Percentiles rank a stretch among this genome's conserved stretches.
Evolutionary conservation across 2,329 filamentous ascomycete species (phyloP).

Genomic region (Pseudophaeomoniella oleicola): DNA sequence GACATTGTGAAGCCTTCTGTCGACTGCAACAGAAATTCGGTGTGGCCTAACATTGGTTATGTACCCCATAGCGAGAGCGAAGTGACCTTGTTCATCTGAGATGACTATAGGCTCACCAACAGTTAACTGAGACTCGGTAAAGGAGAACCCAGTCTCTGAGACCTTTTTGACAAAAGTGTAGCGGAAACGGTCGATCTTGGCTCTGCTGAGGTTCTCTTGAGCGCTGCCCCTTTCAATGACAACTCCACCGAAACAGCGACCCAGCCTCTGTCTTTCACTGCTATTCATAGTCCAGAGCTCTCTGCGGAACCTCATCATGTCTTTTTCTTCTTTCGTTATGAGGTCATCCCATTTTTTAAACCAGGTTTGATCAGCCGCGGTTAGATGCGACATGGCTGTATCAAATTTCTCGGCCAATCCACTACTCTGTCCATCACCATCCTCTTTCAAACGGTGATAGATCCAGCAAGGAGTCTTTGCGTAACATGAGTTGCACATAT

Average conservation of each 20-base stretch:
- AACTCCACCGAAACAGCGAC: constrained; percentile 79
- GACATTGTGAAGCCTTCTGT: constrained; percentile 76
- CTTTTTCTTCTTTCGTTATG: constrained; percentile 86
- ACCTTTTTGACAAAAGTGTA: constrained; percentile 72
- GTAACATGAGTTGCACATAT: constrained; percentile 76
- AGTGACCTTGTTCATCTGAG: constrained; percentile 89
- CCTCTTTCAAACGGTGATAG: constrained; percentile 81
- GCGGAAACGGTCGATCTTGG: constrained; percentile 80
- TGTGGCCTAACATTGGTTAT: constrained; percentile 63
- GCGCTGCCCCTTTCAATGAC: constrained; percentile 66
- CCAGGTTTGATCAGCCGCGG: constrained; percentile 59
- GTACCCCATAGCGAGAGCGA: constrained; percentile 84
- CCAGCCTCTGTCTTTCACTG: constrained; percentile 69
- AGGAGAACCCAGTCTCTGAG: constrained; percentile 53
- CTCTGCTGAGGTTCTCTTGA: constrained; percentile 51
- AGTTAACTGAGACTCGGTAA: constrained; percentile 76
- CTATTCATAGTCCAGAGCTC: constrained; percentile 97
- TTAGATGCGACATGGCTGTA: constrained; percentile 65
- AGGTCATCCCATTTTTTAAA: constrained; percentile 91
- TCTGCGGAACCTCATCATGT: constrained; percentile 69
- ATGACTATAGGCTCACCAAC: constrained; percentile 90
- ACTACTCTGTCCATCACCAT: constrained; percentile 66
- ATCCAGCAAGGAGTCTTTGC: constrained; percentile 82
- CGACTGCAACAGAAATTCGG: constrained; percentile 75
- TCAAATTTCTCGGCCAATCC: constrained; percentile 71